Evolutionary conservation across 257 asterid species (phyloP).

Genomic region (Echites panduratus): DNA sequence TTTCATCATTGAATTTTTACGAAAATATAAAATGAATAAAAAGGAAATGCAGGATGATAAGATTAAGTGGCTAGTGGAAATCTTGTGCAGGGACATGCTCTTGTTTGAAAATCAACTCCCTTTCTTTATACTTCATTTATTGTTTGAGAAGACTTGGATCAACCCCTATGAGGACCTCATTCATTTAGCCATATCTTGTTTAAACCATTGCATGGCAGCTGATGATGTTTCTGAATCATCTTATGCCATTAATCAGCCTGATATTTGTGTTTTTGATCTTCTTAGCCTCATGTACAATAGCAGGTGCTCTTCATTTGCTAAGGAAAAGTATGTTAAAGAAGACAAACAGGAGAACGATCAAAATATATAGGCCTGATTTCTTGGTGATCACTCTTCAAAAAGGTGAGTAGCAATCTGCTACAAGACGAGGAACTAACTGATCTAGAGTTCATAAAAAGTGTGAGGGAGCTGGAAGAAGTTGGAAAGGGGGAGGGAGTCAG

Average conservation of each 20-base stretch:
- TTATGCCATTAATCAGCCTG: no score
- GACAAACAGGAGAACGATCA: no score
- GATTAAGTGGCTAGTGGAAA: constrained; percentile 14
- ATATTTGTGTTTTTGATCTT: neutral
- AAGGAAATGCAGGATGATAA: neutral
- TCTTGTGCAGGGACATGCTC: constrained; percentile 25
- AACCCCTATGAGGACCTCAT: no score
- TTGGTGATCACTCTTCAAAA: rapidly evolving
- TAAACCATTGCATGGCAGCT: neutral
- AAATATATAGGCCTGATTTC: neutral
- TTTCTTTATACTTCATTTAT: neutral
- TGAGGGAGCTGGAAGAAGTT: neutral
- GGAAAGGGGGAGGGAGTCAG: no score
- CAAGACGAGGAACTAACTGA: neutral
- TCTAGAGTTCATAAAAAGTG: neutral
- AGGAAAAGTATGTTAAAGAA: no score
- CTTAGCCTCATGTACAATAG: neutral
- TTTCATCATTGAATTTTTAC: constrained; percentile 32
- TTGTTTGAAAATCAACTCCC: constrained; percentile 36
- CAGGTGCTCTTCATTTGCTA: neutral
- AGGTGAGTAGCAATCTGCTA: neutral
- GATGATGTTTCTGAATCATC: neutral
- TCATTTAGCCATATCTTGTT: neutral
- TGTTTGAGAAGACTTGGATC: neutral
- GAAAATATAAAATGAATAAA: constrained; percentile 9